Base-by-base conservation (phyloP, 495 filamentous ascomycete species). In the Niebla homalea region DNA sequence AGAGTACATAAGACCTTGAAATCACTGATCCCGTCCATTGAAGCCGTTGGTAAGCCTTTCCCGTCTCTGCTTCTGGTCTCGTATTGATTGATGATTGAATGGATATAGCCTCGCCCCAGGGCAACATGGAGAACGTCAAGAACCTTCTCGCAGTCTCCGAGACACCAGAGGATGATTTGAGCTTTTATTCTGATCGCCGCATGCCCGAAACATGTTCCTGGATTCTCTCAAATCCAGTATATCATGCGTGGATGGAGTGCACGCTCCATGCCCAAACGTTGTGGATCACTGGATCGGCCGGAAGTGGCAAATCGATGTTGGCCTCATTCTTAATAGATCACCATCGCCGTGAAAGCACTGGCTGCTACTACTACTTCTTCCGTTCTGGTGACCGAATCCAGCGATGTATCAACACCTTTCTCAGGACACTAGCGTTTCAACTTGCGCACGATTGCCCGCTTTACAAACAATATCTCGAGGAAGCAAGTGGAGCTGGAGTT, bases 351-450 rank as follows among this genome's bases (percentile, higher is more conserved):
- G 5, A n/a, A 12, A 37, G 51, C 8, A 12, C 36, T 2, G 21
- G 49, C 5, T 67, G 61, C 48, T 48, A 47, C 25, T 67, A 57
- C 41, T 66, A 55, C 46, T 68, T 70, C 57, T 64, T 70, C 50
- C 59, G 59, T 29, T 55, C 62, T 46, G 60, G 61, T 4, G 57
- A 67, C 37, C 45, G 56, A 16, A 49, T 36, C 3, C 64, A 61
- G 35, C 56, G 55, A 15, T 43, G 36, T 4, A 48, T 64, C 7
- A 55, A 49, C 39, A 32, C 29, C 2, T 63, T 57, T 45, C 59
- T 71, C 0, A 46, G 61, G n/a, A 62, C 65, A 10, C 26, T 71
- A 4, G 67, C 67, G 15, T 67, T 51, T 44, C 68, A 71, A 48
- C 12, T 56, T 6, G 49, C 57, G 0, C 18, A 2, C 1, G n/a